phyloP scores from a whole-genome alignment of 768 basidiomycete species.

The Amanita subjunquillea region DNA sequence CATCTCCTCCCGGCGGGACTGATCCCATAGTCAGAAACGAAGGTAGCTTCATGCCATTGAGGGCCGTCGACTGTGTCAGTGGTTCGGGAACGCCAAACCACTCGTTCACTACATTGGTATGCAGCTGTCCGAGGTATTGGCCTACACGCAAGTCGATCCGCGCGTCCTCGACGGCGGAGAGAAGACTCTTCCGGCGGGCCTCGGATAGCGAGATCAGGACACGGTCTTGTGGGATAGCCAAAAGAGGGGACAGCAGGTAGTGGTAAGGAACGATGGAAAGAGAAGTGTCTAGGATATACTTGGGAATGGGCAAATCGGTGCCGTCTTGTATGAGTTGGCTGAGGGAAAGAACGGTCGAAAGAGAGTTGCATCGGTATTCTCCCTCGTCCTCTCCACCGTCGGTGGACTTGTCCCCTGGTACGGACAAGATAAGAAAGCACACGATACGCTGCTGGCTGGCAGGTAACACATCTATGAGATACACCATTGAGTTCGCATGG shows the following conservation, averaged over 20 bases:
- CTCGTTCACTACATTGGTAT: conserved; percentile 60
- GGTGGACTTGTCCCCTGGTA: neutral
- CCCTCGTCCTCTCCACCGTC: neutral
- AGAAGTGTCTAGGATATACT: conserved; percentile 38
- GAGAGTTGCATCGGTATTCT: conserved; percentile 23
- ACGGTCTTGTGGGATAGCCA: conserved; percentile 22
- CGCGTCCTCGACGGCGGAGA: conserved; percentile 26
- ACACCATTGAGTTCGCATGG: conserved; percentile 8
- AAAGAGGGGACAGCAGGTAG: conserved; percentile 41
- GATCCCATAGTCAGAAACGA: neutral
- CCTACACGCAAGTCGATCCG: conserved; percentile 56
- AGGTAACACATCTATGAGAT: conserved; percentile 8
- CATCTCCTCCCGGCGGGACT: conserved; percentile 10
- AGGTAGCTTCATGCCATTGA: neutral
- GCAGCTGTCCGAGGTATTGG: conserved; percentile 49
- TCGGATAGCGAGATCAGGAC: conserved; percentile 25
- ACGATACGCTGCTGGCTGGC: neutral
- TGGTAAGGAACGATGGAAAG: conserved; percentile 34
- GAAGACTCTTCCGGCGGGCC: conserved; percentile 23
- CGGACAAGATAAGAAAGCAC: conserved; percentile 22
- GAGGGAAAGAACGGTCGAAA: conserved; percentile 27
- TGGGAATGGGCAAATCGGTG: conserved; percentile 41
- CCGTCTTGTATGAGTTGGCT: conserved; percentile 29
- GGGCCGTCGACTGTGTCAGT: conserved; percentile 12
- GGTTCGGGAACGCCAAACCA: conserved; percentile 52